Conservation (phyloP, 2,329 filamentous ascomycete species). For the Fusarium denticulatum region DNA sequence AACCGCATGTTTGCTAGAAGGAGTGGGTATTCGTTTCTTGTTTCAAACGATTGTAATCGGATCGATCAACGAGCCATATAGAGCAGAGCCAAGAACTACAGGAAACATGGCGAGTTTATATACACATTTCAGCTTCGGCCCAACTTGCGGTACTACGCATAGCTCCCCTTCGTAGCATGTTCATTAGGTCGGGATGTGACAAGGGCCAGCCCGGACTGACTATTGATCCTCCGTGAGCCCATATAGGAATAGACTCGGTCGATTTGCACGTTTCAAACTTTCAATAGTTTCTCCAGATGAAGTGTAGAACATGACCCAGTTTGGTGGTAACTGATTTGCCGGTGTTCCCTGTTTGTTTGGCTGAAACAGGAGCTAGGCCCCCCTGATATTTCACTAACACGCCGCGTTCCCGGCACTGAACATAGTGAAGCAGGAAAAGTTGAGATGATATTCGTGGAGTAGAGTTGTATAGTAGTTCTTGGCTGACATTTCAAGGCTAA, state of each 20-base stretch:
- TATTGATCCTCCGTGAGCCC: conserved; percentile 27
- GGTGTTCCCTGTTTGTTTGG: conserved; percentile 11
- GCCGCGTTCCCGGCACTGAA: background rate
- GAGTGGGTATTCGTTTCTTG: conserved; percentile 14
- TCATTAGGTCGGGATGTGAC: conserved; percentile 23
- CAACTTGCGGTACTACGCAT: background rate
- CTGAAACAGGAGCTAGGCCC: conserved; percentile 32
- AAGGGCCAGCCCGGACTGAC: conserved; percentile 14
- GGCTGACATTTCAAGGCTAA: background rate
- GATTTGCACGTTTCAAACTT: conserved; percentile 16
- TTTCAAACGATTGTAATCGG: conserved; percentile 23
- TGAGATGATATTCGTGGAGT: background rate
- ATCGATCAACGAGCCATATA: conserved; percentile 35
- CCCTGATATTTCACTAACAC: conserved; percentile 30
- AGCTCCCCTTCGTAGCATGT: background rate
- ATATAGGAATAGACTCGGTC: conserved; percentile 24
- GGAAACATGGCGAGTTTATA: conserved; percentile 19
- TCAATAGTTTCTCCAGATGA: conserved; percentile 18
- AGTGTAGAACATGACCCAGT: conserved; percentile 18
- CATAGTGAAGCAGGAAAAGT: background rate
- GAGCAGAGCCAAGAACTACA: conserved; percentile 13
- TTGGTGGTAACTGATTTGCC: conserved; percentile 3
- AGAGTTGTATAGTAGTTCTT: background rate
- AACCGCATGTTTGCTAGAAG: conserved; percentile 29
- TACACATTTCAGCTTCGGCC: conserved; percentile 2